These are phyloP conservation scores for Macrolepiota albuminosa DNA, from an alignment of 768 basidiomycete genomes.

Conservation along the genomic window DNA sequence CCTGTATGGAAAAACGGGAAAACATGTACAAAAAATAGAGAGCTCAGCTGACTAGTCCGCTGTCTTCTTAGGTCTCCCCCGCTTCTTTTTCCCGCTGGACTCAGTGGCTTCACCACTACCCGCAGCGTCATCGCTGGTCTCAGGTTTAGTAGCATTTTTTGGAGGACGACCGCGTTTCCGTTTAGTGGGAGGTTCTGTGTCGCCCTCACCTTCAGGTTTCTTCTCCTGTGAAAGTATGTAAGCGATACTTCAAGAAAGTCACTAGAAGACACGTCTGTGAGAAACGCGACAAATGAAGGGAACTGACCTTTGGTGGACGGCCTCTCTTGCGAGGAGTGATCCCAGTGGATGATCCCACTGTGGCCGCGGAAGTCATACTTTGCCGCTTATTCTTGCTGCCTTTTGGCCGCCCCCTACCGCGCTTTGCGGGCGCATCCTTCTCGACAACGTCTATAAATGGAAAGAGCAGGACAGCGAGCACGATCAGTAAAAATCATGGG, in stretches of 20 bases:
- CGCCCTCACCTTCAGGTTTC: slow-evolving; percentile 39
- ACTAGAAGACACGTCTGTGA: slow-evolving; percentile 2
- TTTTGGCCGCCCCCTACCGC: slow-evolving; percentile 84
- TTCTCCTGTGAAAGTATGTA: slow-evolving; percentile 25
- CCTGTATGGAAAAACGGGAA: slow-evolving; percentile 18
- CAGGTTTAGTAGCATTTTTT: slow-evolving; percentile 57
- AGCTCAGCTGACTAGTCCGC: slow-evolving; percentile 19
- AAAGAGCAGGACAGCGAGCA: slow-evolving; percentile 19
- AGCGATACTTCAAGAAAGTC: slow-evolving; percentile 14
- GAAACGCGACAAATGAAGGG: slow-evolving; percentile 16
- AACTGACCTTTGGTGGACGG: slow-evolving; percentile 59
- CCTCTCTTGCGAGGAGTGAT: slow-evolving; percentile 52
- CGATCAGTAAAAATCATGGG: slow-evolving; percentile 16
- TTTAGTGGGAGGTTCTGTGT: slow-evolving; percentile 52
- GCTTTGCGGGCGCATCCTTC: slow-evolving; percentile 49
- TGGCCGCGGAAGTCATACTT: slow-evolving; percentile 24
- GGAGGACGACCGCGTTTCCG: slow-evolving; percentile 73
- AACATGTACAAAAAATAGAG: slow-evolving; percentile 15
- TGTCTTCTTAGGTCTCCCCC: slow-evolving; percentile 62
- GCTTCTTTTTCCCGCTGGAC: slow-evolving; percentile 58
- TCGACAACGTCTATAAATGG: slow-evolving; percentile 32
- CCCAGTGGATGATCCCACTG: slow-evolving; percentile 30
- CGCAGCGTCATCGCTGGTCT: slow-evolving; percentile 31
- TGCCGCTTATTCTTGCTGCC: slow-evolving; percentile 74
- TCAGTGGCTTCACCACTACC: slow-evolving; percentile 38